Evolutionary conservation across 2,329 filamentous ascomycete genomes (phyloP).

Genomic region (Fusarium veterinarium): DNA sequence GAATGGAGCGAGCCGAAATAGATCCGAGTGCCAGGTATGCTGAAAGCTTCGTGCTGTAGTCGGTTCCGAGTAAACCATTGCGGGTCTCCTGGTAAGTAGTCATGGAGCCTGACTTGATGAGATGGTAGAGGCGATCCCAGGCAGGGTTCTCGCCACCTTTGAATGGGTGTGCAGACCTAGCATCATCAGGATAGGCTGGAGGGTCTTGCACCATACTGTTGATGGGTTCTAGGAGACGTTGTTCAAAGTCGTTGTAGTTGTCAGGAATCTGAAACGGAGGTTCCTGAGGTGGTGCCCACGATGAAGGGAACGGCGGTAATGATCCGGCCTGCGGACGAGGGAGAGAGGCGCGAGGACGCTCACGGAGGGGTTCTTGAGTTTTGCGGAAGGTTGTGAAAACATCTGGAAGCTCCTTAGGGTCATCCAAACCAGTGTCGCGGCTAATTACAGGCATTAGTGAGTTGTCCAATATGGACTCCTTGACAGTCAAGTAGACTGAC

Average conservation of each 20-base stretch:
- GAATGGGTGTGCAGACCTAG: slow-evolving; percentile 73
- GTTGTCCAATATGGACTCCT: not conserved
- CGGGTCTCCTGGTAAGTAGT: slow-evolving; percentile 75
- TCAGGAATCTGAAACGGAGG: slow-evolving; percentile 73
- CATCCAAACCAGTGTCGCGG: slow-evolving; percentile 71
- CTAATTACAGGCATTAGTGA: slow-evolving; percentile 54
- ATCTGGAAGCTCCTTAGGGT: slow-evolving; percentile 72
- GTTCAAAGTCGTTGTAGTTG: slow-evolving; percentile 63
- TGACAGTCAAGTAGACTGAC: too few species aligned
- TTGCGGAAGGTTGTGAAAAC: slow-evolving; percentile 82
- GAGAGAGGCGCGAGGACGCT: slow-evolving; percentile 69
- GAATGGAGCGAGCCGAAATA: slow-evolving; percentile 78
- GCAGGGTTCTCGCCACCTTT: slow-evolving; percentile 73
- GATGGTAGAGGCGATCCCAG: slow-evolving; percentile 66
- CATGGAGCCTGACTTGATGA: slow-evolving; percentile 71
- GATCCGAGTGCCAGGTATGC: slow-evolving; percentile 78
- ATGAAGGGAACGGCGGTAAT: slow-evolving; percentile 65
- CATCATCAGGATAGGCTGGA: slow-evolving; percentile 63
- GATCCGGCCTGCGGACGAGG: slow-evolving; percentile 61
- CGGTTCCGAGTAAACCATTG: slow-evolving; percentile 75
- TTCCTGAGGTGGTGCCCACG: slow-evolving; percentile 66
- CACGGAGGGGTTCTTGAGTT: slow-evolving; percentile 75
- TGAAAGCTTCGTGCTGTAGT: slow-evolving; percentile 82
- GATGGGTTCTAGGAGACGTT: slow-evolving; percentile 69
- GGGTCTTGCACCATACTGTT: slow-evolving; percentile 61